These are phyloP conservation scores for Penicillium sp. DNA, from an alignment of 2,329 filamentous ascomycete genomes.

Conservation along the genomic window DNA sequence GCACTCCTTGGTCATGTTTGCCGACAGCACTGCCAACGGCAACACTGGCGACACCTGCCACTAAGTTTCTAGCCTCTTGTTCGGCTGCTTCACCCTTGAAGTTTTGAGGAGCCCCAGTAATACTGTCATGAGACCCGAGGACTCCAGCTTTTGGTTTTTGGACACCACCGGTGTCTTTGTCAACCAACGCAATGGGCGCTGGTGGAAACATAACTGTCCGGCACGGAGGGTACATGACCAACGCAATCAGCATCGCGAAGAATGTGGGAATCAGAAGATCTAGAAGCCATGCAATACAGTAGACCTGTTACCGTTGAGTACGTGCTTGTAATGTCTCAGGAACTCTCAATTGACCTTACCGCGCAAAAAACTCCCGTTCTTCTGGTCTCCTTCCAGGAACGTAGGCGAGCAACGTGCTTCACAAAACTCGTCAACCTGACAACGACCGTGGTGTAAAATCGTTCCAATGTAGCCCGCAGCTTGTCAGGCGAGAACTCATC, in stretches of 20 bases:
- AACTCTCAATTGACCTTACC: slow-evolving; percentile 38
- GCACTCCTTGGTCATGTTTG: slow-evolving; percentile 70
- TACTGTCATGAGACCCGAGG: slow-evolving; percentile 72
- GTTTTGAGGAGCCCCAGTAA: slow-evolving; percentile 80
- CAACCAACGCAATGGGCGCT: slow-evolving; percentile 72
- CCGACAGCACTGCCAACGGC: slow-evolving; percentile 74
- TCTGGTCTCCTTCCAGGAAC: slow-evolving; percentile 75
- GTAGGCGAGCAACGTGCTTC: slow-evolving; percentile 74
- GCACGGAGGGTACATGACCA: slow-evolving; percentile 66
- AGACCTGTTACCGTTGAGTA: slow-evolving; percentile 40
- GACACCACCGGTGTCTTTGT: slow-evolving; percentile 68
- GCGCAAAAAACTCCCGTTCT: slow-evolving; percentile 68
- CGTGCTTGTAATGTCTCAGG: not conserved
- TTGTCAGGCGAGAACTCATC: slow-evolving; percentile 87
- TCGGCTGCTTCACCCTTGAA: slow-evolving; percentile 82
- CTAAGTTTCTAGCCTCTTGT: slow-evolving; percentile 78
- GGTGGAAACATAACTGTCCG: slow-evolving; percentile 71
- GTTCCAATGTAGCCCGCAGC: slow-evolving; percentile 73
- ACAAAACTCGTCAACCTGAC: slow-evolving; percentile 65
- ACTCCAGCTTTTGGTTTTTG: slow-evolving; percentile 77
- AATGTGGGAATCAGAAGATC: slow-evolving; percentile 69
- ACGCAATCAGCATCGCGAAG: slow-evolving; percentile 59
- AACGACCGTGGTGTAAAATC: slow-evolving; percentile 78
- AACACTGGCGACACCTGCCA: slow-evolving; percentile 71
- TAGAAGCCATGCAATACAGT: slow-evolving; percentile 68